Conservation (phyloP, 768 basidiomycete species). For the Lanmaoa rubissima region DNA sequence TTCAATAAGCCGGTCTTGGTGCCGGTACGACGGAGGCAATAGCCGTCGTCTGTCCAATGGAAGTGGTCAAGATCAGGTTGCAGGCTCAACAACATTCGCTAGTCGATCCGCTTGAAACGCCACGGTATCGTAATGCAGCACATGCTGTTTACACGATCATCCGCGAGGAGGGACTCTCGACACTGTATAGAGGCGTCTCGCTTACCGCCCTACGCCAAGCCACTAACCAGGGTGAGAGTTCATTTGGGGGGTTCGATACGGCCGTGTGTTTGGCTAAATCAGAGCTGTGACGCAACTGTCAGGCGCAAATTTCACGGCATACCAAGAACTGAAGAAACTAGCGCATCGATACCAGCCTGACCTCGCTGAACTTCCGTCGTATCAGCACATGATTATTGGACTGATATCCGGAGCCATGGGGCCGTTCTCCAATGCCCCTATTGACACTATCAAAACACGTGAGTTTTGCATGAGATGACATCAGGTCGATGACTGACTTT, state of each 20-base stretch:
- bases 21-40: slow-evolving; percentile 97
- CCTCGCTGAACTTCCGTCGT: slow-evolving; percentile 78
- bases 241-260: too few relatives aligned
- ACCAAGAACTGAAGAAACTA: slow-evolving; percentile 92
- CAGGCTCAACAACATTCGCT: slow-evolving; percentile 98
- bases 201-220: slow-evolving; percentile 95
- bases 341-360: slow-evolving; percentile 79
- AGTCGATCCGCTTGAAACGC: slow-evolving; percentile 90
- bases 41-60: slow-evolving; percentile 96
- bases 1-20: slow-evolving; percentile 77
- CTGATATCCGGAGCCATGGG: slow-evolving; percentile 97
- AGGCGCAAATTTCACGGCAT: slow-evolving; percentile 98
- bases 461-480: slow-evolving; percentile 24
- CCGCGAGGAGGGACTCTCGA: slow-evolving; percentile 81
- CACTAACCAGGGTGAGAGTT: slow-evolving; percentile 83
- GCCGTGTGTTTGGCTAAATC: neutral
- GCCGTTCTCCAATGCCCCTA: slow-evolving; percentile 96
- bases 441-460: slow-evolving; percentile 95
- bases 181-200: slow-evolving; percentile 90
- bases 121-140: slow-evolving; percentile 93
- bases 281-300: neutral
- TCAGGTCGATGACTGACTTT: neutral
- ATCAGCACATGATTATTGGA: slow-evolving; percentile 94
- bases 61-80: slow-evolving; percentile 97
- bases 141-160: slow-evolving; percentile 96